Evolutionary conservation across 345 rosid genomes (phyloP).

Genomic region (Cardiospermum halicacabum): DNA sequence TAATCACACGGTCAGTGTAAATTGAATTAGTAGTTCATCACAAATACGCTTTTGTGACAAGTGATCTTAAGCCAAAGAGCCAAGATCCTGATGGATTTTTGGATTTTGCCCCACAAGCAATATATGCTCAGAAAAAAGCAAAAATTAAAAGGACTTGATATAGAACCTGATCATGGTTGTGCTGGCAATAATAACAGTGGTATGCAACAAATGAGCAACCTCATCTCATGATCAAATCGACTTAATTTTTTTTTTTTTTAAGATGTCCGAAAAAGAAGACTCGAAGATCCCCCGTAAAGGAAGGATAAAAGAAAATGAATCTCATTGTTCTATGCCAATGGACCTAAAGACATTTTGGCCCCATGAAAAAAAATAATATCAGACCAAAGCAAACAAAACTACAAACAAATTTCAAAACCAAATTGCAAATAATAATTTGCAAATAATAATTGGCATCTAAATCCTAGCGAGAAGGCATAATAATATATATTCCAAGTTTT

Average conservation of each 20-base stretch:
- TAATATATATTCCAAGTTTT: conserved; percentile 12
- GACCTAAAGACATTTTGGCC: conserved; percentile 7
- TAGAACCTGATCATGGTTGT: no score
- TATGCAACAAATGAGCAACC: background rate
- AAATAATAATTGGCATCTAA: conserved; percentile 10
- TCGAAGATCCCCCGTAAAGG: background rate
- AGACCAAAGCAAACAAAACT: conserved; percentile 6
- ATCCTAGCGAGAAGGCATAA: conserved; percentile 1
- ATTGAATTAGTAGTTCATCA: no score
- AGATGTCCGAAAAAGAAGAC: background rate
- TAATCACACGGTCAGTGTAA: no score
- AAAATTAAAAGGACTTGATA: no score
- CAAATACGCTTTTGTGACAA: no score
- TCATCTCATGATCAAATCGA: background rate
- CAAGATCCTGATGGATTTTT: no score
- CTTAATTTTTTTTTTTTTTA: background rate
- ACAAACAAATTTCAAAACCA: background rate
- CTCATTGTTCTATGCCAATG: background rate
- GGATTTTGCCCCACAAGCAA: no score
- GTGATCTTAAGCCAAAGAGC: no score
- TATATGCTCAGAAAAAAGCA: no score
- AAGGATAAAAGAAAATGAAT: background rate
- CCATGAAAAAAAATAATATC: background rate
- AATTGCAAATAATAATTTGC: background rate
- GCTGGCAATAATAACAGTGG: no score